Percentiles rank a stretch among this genome's conserved stretches.
phyloP scores from a whole-genome alignment of 139 green algal genomes.

The Medakamo hakoo region DNA sequence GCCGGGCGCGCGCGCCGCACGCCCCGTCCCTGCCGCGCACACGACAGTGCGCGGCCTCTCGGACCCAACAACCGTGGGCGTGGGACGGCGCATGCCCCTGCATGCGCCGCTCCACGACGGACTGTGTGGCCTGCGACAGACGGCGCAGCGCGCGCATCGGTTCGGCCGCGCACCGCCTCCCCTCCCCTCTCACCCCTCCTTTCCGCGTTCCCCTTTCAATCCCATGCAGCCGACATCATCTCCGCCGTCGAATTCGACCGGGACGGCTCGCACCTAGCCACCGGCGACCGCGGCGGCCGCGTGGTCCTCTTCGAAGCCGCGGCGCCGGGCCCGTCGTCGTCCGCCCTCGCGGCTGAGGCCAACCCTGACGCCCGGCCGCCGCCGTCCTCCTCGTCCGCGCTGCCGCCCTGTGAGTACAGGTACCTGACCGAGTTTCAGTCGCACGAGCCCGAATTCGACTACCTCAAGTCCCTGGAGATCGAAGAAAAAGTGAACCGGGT shows the following conservation, averaged over 20 bases:
- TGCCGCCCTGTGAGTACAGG: slow-evolving; percentile 60
- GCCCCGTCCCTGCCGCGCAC: too few relatives aligned
- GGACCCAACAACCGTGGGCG: too few relatives aligned
- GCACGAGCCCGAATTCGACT: slow-evolving; percentile 99
- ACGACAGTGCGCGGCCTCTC: too few relatives aligned
- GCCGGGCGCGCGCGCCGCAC: too few relatives aligned
- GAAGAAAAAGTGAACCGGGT: slow-evolving; percentile 99
- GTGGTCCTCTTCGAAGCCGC: slow-evolving; percentile 89
- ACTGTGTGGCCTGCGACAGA: too few relatives aligned
- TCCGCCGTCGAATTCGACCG: slow-evolving; percentile 93
- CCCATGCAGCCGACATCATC: slow-evolving; percentile 89
- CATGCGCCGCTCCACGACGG: too few relatives aligned
- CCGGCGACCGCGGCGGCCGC: slow-evolving; percentile 83
- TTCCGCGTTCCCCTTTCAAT: too few relatives aligned
- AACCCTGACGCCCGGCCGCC: neutral
- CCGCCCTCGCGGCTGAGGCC: too few relatives aligned
- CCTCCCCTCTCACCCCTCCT: neutral
- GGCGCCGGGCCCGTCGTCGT: too few relatives aligned
- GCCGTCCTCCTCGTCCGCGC: slow-evolving; percentile 2
- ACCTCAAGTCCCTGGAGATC: slow-evolving; percentile 97
- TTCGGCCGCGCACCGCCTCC: neutral
- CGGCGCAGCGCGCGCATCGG: too few relatives aligned
- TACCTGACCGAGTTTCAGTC: slow-evolving; percentile 99
- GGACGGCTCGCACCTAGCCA: slow-evolving; percentile 80
- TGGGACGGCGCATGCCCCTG: too few relatives aligned